These are phyloP conservation scores for Hygrocybe punicea DNA, from an alignment of 768 basidiomycete species.

Conservation along the genomic window DNA sequence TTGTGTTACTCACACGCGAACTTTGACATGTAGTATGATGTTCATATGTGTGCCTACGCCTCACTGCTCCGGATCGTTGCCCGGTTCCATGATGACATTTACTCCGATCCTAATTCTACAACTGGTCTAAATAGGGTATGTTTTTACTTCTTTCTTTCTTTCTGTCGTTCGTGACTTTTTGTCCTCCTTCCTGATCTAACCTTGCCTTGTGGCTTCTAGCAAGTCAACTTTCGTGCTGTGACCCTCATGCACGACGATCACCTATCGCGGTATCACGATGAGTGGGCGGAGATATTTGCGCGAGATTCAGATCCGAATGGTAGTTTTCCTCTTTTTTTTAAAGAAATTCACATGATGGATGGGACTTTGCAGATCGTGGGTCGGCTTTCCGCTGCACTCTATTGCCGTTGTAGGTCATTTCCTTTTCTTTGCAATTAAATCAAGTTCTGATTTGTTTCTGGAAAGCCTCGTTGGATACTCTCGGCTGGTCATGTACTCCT, in stretches of 20 bases:
- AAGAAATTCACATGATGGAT: neutral
- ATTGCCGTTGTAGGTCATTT: conserved; percentile 66
- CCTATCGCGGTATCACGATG: conserved; percentile 57
- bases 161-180: conserved; percentile 9
- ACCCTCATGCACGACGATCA: conserved; percentile 59
- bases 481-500: conserved; percentile 81
- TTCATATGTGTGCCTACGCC: conserved; percentile 73
- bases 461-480: conserved; percentile 70
- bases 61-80: conserved; percentile 66
- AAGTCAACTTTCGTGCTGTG: conserved; percentile 63
- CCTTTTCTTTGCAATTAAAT: neutral
- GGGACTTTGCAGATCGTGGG: conserved; percentile 46
- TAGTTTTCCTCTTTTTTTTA: conserved; percentile 21
- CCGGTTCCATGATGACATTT: conserved; percentile 73
- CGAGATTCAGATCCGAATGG: conserved; percentile 59
- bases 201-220: conserved; percentile 38
- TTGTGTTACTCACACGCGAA: too few relatives aligned
- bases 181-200: neutral
- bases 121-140: conserved; percentile 67
- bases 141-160: neutral
- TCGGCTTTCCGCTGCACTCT: conserved; percentile 61
- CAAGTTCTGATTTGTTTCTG: conserved; percentile 8
- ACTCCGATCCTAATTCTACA: conserved; percentile 63
- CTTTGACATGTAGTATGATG: conserved; percentile 52
- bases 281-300: conserved; percentile 60